phyloP scores from a whole-genome alignment of 305 asterid genomes.

The Withania somnifera region DNA sequence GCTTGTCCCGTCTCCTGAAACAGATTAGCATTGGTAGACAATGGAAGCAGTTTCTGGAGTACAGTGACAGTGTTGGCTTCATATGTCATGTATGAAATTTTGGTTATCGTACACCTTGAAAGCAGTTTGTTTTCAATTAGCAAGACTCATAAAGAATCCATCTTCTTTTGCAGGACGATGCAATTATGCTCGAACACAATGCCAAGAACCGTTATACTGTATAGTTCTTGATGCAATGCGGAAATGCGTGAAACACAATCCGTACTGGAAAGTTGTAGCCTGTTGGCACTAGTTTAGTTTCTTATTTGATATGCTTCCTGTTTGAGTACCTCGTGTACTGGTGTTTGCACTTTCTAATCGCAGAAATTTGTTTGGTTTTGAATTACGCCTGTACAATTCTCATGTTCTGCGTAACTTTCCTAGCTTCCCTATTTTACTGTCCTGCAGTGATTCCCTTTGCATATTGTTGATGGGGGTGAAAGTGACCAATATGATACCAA shows the following conservation, averaged over 20 bases:
- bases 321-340: neutral
- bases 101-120: neutral
- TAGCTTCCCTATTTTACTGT: neutral
- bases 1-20: neutral
- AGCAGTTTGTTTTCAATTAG: neutral
- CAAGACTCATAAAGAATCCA: neutral
- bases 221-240: too few relatives aligned
- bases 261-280: neutral
- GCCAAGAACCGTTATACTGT: conserved; percentile 55
- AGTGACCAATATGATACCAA: neutral
- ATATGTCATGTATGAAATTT: conserved; percentile 51
- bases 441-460: neutral
- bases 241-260: too few relatives aligned
- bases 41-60: conserved; percentile 79
- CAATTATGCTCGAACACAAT: conserved; percentile 32
- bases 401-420: neutral
- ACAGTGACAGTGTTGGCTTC: conserved; percentile 51
- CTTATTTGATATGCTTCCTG: neutral
- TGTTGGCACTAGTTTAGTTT: neutral
- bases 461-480: neutral
- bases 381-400: neutral
- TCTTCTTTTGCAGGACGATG: conserved; percentile 51
- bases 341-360: neutral
- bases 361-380: neutral
- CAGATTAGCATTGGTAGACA: conserved; percentile 79